These are phyloP conservation scores for Prunus dulcis DNA, from an alignment of 306 rosid species.

Conservation along the genomic window DNA sequence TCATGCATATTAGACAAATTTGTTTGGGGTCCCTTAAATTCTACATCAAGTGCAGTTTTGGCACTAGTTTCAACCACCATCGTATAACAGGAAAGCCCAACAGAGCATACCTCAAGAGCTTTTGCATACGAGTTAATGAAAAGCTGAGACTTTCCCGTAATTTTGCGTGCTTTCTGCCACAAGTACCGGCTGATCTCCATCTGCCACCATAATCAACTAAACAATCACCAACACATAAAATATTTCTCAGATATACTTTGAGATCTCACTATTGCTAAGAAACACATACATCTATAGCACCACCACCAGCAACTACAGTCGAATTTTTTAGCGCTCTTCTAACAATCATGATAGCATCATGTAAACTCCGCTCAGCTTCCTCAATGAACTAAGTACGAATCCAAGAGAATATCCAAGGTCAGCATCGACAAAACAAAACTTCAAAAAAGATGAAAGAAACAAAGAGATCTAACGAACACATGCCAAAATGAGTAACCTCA, in stretches of 20 bases:
- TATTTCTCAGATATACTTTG: not conserved
- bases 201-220: constrained; percentile 43
- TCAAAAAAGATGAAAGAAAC: not conserved
- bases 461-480: not conserved
- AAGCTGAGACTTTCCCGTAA: constrained; percentile 90
- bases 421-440: constrained; percentile 3
- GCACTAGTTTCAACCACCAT: not conserved
- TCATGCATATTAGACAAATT: not conserved
- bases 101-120: constrained; percentile 78
- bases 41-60: not conserved
- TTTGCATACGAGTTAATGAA: constrained; percentile 95
- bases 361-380: constrained; percentile 98
- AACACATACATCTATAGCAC: constrained; percentile 89
- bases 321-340: constrained; percentile 96
- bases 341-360: constrained; percentile 99
- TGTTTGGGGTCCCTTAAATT: not conserved
- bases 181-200: constrained; percentile 95
- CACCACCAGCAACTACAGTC: constrained; percentile 98
- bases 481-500: not conserved
- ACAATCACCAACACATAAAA: not conserved
- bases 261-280: constrained; percentile 6
- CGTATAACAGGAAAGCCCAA: not conserved
- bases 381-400: constrained; percentile 74
- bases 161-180: constrained; percentile 90
- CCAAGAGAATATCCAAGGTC: constrained; percentile 2